Percentiles rank a stretch among this genome's conserved stretches.
These are phyloP conservation scores for Cryptosporidium andersoni DNA, from an alignment of 169 alveolate species.

Conservation along the genomic window DNA sequence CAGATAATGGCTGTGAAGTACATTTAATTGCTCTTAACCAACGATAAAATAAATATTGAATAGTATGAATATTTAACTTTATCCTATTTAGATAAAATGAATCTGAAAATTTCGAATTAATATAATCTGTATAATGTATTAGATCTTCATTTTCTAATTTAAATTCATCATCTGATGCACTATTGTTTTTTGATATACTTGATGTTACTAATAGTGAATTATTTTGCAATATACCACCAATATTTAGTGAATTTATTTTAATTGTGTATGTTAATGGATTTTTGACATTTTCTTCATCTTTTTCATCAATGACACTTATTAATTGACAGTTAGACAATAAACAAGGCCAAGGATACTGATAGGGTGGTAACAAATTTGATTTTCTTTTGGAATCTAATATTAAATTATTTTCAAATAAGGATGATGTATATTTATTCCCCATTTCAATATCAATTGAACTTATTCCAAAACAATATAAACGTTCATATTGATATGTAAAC, in stretches of 20 bases:
- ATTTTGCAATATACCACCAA: conserved; percentile 36
- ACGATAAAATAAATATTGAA: conserved; percentile 55
- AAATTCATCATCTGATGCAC: not conserved
- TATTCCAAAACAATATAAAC: conserved; percentile 45
- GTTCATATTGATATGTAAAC: conserved; percentile 59
- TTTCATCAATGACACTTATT: conserved; percentile 13
- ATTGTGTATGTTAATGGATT: not conserved
- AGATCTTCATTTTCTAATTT: not conserved
- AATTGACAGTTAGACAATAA: conserved; percentile 43
- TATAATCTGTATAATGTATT: not conserved
- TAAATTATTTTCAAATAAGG: not conserved
- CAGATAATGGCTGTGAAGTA: not conserved
- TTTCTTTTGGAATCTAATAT: conserved; percentile 14
- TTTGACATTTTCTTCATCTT: not conserved
- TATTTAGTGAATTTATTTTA: conserved; percentile 16
- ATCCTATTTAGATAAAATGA: not conserved
- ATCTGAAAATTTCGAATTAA: not conserved
- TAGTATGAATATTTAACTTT: conserved; percentile 26
- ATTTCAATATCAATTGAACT: not conserved
- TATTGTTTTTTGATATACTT: too few species aligned
- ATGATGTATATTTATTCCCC: not conserved
- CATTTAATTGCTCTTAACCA: conserved; percentile 58
- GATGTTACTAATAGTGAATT: not conserved
- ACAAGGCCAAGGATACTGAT: conserved; percentile 71
- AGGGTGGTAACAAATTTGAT: conserved; percentile 59